A percentile compares a stretch with the other conserved stretches of the same genome.
Evolutionary conservation across 176 grass and related monocot species (phyloP).

Genomic region (Bromus sterilis): DNA sequence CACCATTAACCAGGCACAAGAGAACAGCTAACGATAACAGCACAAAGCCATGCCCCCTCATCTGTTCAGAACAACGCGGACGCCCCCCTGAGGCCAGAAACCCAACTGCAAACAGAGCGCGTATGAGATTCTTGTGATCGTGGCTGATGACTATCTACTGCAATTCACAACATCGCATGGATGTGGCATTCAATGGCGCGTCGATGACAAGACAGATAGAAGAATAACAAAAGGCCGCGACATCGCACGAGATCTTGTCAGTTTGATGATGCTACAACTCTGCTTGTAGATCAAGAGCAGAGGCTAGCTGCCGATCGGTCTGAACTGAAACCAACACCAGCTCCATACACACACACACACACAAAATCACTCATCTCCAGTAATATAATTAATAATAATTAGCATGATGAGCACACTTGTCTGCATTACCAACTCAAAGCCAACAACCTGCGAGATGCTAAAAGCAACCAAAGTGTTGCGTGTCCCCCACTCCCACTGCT

Average conservation of each 20-base stretch:
- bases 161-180: background rate
- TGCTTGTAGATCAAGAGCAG: background rate
- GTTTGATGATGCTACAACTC: background rate
- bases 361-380: background rate
- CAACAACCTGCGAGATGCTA: background rate
- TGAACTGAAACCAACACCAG: background rate
- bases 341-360: no score
- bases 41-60: constrained; percentile 22
- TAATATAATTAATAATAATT: background rate
- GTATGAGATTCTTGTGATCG: background rate
- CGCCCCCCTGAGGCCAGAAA: constrained; percentile 13
- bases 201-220: background rate
- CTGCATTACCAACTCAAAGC: background rate
- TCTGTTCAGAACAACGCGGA: constrained; percentile 16
- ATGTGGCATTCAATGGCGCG: background rate
- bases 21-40: constrained; percentile 33
- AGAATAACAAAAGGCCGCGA: background rate
- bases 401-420: background rate
- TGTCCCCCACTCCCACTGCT: background rate
- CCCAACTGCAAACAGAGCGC: background rate
- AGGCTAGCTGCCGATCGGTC: background rate
- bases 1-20: constrained; percentile 29
- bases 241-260: background rate
- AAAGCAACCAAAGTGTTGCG: background rate
- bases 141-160: background rate